Base-by-base conservation (phyloP, 2,329 filamentous ascomycete genomes). In the Pezicula rhizophila region DNA sequence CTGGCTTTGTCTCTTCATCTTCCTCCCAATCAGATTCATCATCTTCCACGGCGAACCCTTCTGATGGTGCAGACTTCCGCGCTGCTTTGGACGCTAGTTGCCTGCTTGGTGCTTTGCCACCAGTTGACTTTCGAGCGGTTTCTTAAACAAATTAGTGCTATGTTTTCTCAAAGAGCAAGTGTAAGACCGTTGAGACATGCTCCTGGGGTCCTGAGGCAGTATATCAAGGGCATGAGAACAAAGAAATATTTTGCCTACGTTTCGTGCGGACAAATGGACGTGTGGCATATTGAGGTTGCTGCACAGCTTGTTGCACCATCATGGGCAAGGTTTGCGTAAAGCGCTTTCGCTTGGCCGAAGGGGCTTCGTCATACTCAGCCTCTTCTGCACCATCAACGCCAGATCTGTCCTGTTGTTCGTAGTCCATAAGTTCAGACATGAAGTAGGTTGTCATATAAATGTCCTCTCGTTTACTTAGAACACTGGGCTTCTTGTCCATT, bases 61-160 rank as follows among this genome's bases (percentile, higher is more conserved):
- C 37, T 11, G 42, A 35, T 20, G 33, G 48, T 31, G 45, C 33
- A 6, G 34, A 51, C 49, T 45, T 46, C 79, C 91, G 90, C 67
- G 91, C 91, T 60, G 89, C 91, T 79, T 86, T 86, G 79, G 89
- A 93, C 65, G 91, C 91, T 66, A 96, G 88, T 83, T 95, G 90
- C 87, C 96, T 96, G 73, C 81, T 79, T 55, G 81, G 81, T 62
- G 81, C 80, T 76, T 84, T 84, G 77, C 80, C 80, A 80, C 80
- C 80, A 63, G 80, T 84, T 70, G 80, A 84, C 77, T 95, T 83
- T 65, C 80, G 79, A 64, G 80, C 79, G 64, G 57, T 60, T 56
- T 65, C 23, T 23, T 23, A 3, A 23, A 23, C 23, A 23, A 23
- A 23, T 23, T 23, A 23, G 23, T 23, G 6, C 23, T 23, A 23